These are phyloP conservation scores for Cryphonectria nitschkei DNA, from an alignment of 2,329 filamentous ascomycete genomes.

Conservation along the genomic window DNA sequence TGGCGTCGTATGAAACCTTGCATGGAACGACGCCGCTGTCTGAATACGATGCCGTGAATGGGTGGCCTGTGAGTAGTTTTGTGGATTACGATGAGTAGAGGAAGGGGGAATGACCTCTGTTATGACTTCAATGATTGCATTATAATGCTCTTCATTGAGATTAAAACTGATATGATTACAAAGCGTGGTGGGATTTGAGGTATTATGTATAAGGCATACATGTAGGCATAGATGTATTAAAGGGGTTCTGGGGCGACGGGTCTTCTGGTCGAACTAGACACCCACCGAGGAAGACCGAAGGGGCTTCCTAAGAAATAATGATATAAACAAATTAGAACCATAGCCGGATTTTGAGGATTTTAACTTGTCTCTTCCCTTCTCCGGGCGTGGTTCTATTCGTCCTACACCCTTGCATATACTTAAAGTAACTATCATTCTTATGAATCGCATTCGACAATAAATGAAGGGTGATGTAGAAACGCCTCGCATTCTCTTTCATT, in stretches of 20 bases:
- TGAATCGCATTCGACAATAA: background rate
- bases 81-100: conserved; percentile 25
- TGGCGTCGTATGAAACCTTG: conserved; percentile 37
- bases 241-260: background rate
- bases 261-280: background rate
- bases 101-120: too few species aligned
- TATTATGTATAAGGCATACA: too few species aligned
- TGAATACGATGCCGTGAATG: conserved; percentile 41
- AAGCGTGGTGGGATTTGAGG: too few species aligned
- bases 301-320: background rate
- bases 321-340: background rate
- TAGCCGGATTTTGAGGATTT: background rate
- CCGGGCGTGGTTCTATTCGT: background rate
- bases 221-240: background rate
- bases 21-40: conserved; percentile 41
- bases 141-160: background rate
- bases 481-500: background rate
- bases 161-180: background rate
- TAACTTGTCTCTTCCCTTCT: background rate
- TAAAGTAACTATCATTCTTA: background rate
- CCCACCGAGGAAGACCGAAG: background rate
- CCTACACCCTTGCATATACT: background rate
- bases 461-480: background rate
- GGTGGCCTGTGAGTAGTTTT: conserved; percentile 44
- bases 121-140: background rate